Percentiles rank a stretch among this genome's conserved stretches.
These are phyloP conservation scores for Allomyces arbusculus DNA, from an alignment of 192 early-diverging fungal species.

Conservation along the genomic window DNA sequence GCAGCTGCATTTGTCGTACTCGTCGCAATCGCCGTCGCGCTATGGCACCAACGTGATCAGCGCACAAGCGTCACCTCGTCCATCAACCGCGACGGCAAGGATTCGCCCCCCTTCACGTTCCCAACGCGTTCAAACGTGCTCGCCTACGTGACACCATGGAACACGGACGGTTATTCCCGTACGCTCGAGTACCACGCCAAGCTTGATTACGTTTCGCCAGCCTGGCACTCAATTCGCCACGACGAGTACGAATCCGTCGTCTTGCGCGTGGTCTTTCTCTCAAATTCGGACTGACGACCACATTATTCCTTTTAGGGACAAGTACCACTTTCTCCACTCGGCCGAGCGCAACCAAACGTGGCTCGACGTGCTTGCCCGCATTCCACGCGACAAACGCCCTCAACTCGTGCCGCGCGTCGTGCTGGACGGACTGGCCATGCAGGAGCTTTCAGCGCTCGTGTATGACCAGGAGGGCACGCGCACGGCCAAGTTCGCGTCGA, in stretches of 20 bases:
- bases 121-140: background rate
- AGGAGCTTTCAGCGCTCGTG: background rate
- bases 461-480: too few species aligned
- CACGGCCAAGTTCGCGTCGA: too few species aligned
- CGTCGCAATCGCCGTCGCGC: too few species aligned
- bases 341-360: background rate
- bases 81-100: too few species aligned
- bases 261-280: too few species aligned
- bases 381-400: background rate
- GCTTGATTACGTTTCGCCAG: background rate
- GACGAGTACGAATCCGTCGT: too few species aligned
- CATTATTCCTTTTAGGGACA: too few species aligned
- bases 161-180: background rate
- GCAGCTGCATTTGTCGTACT: too few species aligned
- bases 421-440: background rate
- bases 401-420: background rate
- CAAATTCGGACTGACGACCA: too few species aligned
- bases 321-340: background rate
- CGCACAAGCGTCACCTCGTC: too few species aligned
- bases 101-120: too few species aligned
- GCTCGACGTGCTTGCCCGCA: background rate
- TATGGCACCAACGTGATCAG: too few species aligned
- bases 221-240: background rate
- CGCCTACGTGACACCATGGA: background rate
- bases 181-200: background rate